Evolutionary conservation across 73 alveolate genomes (phyloP).

Genomic region (Urostyla sp.): DNA sequence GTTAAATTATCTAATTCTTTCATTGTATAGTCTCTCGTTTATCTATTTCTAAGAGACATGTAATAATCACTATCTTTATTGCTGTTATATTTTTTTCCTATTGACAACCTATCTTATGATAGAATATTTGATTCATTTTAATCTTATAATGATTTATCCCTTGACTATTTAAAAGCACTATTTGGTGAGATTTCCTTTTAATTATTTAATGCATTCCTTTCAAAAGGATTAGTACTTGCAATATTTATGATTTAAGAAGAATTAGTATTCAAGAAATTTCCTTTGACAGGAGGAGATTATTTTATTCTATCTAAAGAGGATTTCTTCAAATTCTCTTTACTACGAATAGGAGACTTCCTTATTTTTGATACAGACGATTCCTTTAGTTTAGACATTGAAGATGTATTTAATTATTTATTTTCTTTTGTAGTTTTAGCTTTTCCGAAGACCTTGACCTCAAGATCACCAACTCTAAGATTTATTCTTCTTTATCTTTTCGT

Average conservation of each 20-base stretch:
- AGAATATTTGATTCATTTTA: constrained; percentile 1
- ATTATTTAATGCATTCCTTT: background rate
- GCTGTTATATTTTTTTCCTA: background rate
- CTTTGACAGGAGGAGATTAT: constrained; percentile 31
- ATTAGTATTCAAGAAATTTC: background rate
- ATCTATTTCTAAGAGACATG: constrained; percentile 16
- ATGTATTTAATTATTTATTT: background rate
- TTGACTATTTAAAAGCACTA: constrained; percentile 17
- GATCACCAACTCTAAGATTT: constrained; percentile 5
- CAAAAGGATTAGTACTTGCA: background rate
- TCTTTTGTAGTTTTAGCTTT: constrained; percentile 11
- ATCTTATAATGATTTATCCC: constrained; percentile 33
- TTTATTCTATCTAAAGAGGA: background rate
- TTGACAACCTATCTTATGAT: background rate
- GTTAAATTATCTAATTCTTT: constrained; percentile 31
- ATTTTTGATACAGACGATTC: background rate
- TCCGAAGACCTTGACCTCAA: constrained; percentile 3
- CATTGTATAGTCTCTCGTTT: constrained; percentile 37
- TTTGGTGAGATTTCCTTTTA: constrained; percentile 2
- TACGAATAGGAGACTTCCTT: background rate
- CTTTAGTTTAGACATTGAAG: background rate
- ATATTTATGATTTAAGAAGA: background rate
- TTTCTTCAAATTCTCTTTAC: background rate
- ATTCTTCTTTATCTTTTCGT: constrained; percentile 8
- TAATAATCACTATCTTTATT: background rate